A percentile compares a stretch with the other conserved stretches of the same genome.
Conservation (phyloP, 2,329 filamentous ascomycete genomes). For the Bipolaris cookei region DNA sequence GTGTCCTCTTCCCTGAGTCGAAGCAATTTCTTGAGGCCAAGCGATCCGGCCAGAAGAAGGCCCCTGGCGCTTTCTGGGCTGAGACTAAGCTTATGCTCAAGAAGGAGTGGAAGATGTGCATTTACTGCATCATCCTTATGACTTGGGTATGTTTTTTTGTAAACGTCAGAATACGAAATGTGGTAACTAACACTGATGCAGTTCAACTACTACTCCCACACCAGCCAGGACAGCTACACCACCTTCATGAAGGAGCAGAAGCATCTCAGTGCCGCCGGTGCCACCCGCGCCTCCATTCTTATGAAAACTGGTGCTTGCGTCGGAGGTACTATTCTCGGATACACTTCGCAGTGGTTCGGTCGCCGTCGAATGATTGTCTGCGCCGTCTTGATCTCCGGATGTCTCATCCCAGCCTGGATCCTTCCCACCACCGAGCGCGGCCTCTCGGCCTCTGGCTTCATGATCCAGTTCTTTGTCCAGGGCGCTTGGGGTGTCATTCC, state of each 20-base stretch:
- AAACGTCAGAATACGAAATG: not conserved
- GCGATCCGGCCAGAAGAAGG: constrained; percentile 61
- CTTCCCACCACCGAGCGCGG: constrained; percentile 65
- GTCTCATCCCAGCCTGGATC: constrained; percentile 74
- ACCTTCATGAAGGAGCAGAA: constrained; percentile 80
- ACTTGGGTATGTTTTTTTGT: constrained; percentile 58
- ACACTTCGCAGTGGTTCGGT: constrained; percentile 75
- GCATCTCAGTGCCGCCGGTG: constrained; percentile 66
- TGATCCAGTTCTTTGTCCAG: constrained; percentile 65
- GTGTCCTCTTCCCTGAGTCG: constrained; percentile 74
- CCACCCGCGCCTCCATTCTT: constrained; percentile 77
- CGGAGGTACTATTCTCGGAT: constrained; percentile 75
- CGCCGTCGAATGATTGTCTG: constrained; percentile 71
- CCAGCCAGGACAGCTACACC: constrained; percentile 80
- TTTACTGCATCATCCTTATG: constrained; percentile 82
- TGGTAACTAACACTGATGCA: constrained; percentile 49
- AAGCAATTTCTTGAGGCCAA: constrained; percentile 76
- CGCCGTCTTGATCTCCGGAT: constrained; percentile 64
- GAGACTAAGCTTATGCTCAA: constrained; percentile 72
- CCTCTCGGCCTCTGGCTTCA: constrained; percentile 70
- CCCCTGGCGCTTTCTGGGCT: constrained; percentile 65
- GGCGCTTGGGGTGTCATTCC: constrained; percentile 55
- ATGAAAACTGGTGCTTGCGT: constrained; percentile 81
- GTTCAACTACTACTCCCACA: constrained; percentile 71
- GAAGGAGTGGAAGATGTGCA: constrained; percentile 75